Evolutionary conservation across 2,329 filamentous ascomycete genomes (phyloP).

Genomic region (Gaeumannomyces tritici): DNA sequence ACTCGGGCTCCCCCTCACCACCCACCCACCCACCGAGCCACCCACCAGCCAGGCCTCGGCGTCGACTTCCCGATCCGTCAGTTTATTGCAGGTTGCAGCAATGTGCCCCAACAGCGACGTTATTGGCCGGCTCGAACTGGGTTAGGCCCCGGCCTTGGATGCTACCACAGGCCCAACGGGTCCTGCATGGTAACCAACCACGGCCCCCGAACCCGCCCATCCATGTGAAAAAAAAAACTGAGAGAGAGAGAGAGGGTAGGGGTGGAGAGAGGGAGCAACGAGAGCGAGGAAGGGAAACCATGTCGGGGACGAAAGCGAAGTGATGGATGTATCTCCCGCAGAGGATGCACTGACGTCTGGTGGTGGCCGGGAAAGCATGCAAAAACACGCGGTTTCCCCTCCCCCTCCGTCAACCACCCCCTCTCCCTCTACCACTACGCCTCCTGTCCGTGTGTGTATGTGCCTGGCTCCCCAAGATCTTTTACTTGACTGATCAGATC

Average conservation of each 20-base stretch:
- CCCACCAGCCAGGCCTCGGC: no score
- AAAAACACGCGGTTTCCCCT: no score
- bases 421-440: background rate
- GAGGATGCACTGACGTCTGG: no score
- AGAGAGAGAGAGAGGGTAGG: no score
- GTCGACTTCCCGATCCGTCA: background rate
- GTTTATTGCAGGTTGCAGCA: background rate
- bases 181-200: background rate
- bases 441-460: background rate
- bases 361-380: background rate
- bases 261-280: background rate
- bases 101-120: background rate
- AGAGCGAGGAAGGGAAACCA: no score
- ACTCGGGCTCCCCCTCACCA: background rate
- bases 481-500: background rate
- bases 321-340: background rate
- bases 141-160: background rate
- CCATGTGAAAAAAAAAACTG: background rate
- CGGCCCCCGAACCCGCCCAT: background rate
- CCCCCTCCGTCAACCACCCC: no score
- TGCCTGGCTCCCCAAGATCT: background rate
- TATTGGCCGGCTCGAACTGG: background rate
- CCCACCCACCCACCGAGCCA: background rate
- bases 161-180: background rate
- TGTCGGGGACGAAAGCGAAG: no score